phyloP scores from a whole-genome alignment of 176 grass and related monocot species.

The Rhynchospora tenuis region DNA sequence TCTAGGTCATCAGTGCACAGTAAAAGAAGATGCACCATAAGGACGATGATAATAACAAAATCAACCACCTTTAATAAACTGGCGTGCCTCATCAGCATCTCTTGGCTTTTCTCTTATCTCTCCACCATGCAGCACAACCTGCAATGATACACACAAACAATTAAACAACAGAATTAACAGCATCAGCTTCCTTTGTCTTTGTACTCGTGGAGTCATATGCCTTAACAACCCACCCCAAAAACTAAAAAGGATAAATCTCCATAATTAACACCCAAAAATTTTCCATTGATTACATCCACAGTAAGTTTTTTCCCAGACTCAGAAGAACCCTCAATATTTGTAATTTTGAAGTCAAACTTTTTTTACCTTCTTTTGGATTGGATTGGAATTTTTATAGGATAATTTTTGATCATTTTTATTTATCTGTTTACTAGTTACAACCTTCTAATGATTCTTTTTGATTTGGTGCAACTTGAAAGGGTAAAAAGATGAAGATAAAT shows the following conservation, averaged over 20 bases:
- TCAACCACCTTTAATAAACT: conserved; percentile 80
- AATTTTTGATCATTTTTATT: background rate
- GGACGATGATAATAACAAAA: conserved; percentile 6
- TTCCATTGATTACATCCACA: background rate
- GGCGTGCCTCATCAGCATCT: conserved; percentile 62
- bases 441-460: background rate
- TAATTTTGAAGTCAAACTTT: background rate
- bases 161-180: background rate
- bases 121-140: conserved; percentile 95
- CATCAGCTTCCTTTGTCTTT: background rate
- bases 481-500: background rate
- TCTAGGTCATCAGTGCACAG: background rate
- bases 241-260: background rate
- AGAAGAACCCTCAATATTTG: background rate
- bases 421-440: background rate
- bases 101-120: conserved; percentile 95
- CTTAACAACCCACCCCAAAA: background rate
- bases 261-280: background rate
- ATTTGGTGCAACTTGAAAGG: background rate
- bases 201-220: background rate
- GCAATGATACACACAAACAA: conserved; percentile 21
- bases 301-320: background rate
- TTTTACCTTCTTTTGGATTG: background rate
- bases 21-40: conserved; percentile 4
- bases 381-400: background rate